phyloP scores from a whole-genome alignment of 2,329 filamentous ascomycete species.

The Coniella vitis region DNA sequence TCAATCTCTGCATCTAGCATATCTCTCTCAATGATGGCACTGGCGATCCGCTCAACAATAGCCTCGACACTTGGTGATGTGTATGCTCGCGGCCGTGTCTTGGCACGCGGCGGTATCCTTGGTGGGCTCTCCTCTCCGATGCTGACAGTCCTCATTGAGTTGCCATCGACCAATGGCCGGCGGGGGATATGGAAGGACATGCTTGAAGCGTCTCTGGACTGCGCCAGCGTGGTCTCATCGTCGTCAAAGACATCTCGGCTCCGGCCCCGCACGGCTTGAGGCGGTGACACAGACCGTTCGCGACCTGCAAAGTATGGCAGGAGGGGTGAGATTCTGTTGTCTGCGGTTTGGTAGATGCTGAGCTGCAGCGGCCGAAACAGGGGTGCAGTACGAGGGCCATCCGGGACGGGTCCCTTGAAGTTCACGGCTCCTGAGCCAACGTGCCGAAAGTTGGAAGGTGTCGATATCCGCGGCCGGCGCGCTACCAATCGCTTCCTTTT shows the following conservation, averaged over 20 bases:
- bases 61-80: constrained; percentile 41
- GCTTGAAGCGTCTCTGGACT: constrained; percentile 42
- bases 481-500: constrained; percentile 18
- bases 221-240: constrained; percentile 28
- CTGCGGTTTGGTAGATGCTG: constrained; percentile 39
- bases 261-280: constrained; percentile 31
- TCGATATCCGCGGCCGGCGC: constrained; percentile 51
- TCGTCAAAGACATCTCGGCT: constrained; percentile 23
- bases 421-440: constrained; percentile 42
- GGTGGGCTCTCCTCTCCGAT: constrained; percentile 27
- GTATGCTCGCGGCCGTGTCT: constrained; percentile 32
- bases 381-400: constrained; percentile 24
- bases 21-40: constrained; percentile 53
- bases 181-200: constrained; percentile 51
- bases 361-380: constrained; percentile 51
- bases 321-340: constrained; percentile 48
- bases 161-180: constrained; percentile 31
- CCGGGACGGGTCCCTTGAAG: constrained; percentile 25
- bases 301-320: constrained; percentile 42
- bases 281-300: constrained; percentile 29
- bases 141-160: constrained; percentile 24
- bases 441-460: constrained; percentile 54
- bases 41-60: constrained; percentile 49
- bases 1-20: constrained; percentile 53
- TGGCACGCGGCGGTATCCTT: constrained; percentile 38